These are phyloP conservation scores for Flaveria trinervia DNA, from an alignment of 129 eudicot genomes.

Conservation along the genomic window DNA sequence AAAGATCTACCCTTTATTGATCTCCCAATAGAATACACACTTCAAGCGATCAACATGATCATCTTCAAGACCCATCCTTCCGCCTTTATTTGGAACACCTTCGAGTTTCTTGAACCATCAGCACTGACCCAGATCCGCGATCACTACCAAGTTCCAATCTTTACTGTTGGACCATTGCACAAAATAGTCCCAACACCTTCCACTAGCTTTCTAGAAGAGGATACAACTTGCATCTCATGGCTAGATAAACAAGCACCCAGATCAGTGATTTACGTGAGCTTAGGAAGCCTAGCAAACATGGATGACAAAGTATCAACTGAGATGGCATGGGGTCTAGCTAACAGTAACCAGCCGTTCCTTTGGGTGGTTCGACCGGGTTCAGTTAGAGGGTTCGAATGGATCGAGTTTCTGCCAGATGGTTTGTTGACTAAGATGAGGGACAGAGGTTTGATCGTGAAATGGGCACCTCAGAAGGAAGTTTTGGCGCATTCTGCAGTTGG, in stretches of 20 bases:
- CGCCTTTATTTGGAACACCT: slow-evolving; percentile 55
- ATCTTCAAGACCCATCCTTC: slow-evolving; percentile 19
- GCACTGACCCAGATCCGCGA: slow-evolving; percentile 40
- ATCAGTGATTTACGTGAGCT: slow-evolving; percentile 62
- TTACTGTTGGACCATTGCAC: slow-evolving; percentile 58
- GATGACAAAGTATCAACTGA: slow-evolving; percentile 35
- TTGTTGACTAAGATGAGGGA: slow-evolving; percentile 22
- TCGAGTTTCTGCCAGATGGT: slow-evolving; percentile 38
- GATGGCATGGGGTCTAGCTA: slow-evolving; percentile 68
- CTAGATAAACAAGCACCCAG: slow-evolving; percentile 50
- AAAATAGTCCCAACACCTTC: slow-evolving; percentile 33
- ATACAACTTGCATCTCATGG: slow-evolving; percentile 47
- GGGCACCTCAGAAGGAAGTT: slow-evolving; percentile 78
- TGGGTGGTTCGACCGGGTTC: slow-evolving; percentile 62
- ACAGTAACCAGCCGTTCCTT: slow-evolving; percentile 55
- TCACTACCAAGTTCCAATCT: slow-evolving; percentile 41
- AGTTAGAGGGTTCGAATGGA: slow-evolving; percentile 32
- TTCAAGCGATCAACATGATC: too few species aligned
- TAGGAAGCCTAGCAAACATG: slow-evolving; percentile 50
- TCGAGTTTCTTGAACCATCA: slow-evolving; percentile 40
- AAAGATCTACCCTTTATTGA: slow-evolving; percentile 43
- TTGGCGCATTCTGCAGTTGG: slow-evolving; percentile 65
- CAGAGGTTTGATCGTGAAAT: slow-evolving; percentile 55
- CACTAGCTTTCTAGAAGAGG: slow-evolving; percentile 47
- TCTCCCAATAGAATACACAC: neutral